Conservation (phyloP, 2,329 filamentous ascomycete species). For the Fusarium euwallaceae region DNA sequence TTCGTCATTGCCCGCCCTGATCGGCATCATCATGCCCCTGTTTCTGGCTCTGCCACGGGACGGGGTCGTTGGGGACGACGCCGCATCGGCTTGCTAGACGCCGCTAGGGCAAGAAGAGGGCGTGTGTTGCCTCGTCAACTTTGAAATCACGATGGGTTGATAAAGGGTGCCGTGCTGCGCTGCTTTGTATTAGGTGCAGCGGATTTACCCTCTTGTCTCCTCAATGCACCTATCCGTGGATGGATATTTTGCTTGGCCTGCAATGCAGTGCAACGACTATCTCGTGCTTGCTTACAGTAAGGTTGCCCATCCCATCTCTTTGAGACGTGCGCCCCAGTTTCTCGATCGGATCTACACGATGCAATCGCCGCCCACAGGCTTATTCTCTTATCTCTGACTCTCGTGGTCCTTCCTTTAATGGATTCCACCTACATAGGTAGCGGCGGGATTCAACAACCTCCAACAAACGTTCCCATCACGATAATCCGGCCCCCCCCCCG, state of each 20-base stretch:
- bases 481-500: background rate
- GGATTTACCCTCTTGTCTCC: background rate
- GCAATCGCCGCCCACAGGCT: background rate
- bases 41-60: constrained; percentile 9
- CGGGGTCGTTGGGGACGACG: background rate
- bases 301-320: background rate
- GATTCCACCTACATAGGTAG: background rate
- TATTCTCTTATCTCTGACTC: background rate
- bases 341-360: background rate
- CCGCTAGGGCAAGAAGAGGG: constrained; percentile 19
- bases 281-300: background rate
- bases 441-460: background rate
- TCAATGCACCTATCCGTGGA: background rate
- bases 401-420: background rate
- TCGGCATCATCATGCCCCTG: constrained; percentile 18
- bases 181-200: background rate
- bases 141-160: constrained; percentile 12
- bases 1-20: constrained; percentile 33
- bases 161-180: background rate
- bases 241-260: background rate
- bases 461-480: background rate
- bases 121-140: constrained; percentile 33
- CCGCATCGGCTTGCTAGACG: constrained; percentile 4
- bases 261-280: background rate
- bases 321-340: background rate